phyloP scores from a whole-genome alignment of 345 rosid species.

The Eucalyptus brandiana region DNA sequence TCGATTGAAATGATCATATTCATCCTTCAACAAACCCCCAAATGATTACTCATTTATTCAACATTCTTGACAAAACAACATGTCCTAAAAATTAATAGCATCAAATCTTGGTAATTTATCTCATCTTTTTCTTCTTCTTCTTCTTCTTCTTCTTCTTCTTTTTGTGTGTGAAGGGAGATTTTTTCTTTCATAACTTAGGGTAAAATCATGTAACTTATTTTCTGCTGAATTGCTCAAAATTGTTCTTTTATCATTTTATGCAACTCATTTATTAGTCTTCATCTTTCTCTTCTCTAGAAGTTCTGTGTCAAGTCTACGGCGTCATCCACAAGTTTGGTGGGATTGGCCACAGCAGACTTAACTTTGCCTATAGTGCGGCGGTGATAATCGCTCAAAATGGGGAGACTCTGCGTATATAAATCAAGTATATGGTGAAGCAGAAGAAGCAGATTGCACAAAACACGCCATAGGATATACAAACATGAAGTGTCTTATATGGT shows the following conservation, averaged over 20 bases:
- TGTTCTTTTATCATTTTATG: neutral
- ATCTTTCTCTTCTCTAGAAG: neutral
- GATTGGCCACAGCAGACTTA: neutral
- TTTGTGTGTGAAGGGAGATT: no score
- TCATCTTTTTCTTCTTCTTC: no score
- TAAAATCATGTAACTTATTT: neutral
- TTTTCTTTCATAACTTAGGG: neutral
- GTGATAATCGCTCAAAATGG: neutral
- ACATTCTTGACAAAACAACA: no score
- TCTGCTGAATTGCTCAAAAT: neutral
- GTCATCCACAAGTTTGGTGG: rapidly evolving
- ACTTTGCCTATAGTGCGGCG: neutral
- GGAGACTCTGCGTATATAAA: neutral
- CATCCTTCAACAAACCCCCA: no score
- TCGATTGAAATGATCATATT: no score
- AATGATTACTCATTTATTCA: no score
- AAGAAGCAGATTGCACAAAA: neutral
- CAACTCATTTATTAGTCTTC: neutral
- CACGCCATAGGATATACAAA: neutral
- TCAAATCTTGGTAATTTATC: no score
- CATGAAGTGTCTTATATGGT: neutral
- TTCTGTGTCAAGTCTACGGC: neutral
- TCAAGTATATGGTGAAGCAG: neutral
- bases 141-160: no score
- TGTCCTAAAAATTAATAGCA: no score